Evolutionary conservation across 345 rosid species (phyloP).

Genomic region (Capsella bursapastoris): DNA sequence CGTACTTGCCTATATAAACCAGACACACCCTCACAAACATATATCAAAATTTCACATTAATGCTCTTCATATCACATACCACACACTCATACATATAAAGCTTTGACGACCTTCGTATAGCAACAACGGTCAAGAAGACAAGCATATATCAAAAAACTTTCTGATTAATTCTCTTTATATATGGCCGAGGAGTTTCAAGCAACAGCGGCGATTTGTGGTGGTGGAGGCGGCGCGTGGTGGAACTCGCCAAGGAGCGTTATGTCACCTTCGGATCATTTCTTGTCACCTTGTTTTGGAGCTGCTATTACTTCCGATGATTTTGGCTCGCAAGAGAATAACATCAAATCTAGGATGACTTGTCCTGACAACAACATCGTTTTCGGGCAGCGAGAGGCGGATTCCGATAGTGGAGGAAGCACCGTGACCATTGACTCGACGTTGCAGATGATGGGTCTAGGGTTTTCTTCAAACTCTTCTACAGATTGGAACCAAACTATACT

Average conservation of each 20-base stretch:
- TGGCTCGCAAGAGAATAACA: slow-evolving; percentile 32
- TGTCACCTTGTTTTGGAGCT: slow-evolving; percentile 45
- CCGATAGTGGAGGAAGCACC: slow-evolving; percentile 50
- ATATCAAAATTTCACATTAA: slow-evolving; percentile 27
- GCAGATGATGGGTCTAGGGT: slow-evolving; percentile 48
- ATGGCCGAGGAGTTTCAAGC: slow-evolving; percentile 48
- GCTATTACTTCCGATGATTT: slow-evolving; percentile 37
- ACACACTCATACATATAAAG: slow-evolving; percentile 26
- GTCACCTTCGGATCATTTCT: slow-evolving; percentile 42
- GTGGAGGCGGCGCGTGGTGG: slow-evolving; percentile 44
- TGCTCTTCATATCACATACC: slow-evolving; percentile 29
- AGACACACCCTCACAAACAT: slow-evolving; percentile 33
- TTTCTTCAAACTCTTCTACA: slow-evolving; percentile 42
- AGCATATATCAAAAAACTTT: not conserved
- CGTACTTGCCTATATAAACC: slow-evolving; percentile 45
- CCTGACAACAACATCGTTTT: slow-evolving; percentile 41
- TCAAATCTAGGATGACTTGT: slow-evolving; percentile 40
- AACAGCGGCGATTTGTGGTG: slow-evolving; percentile 40
- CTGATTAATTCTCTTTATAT: not conserved
- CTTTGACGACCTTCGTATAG: slow-evolving; percentile 21
- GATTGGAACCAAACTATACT: slow-evolving; percentile 44
- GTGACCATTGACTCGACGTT: slow-evolving; percentile 46
- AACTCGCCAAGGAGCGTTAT: slow-evolving; percentile 46
- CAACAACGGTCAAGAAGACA: slow-evolving; percentile 6
- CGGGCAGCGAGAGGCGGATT: slow-evolving; percentile 46